Base-by-base conservation (phyloP, 257 asterid species). In the Solanum peruvianum region DNA sequence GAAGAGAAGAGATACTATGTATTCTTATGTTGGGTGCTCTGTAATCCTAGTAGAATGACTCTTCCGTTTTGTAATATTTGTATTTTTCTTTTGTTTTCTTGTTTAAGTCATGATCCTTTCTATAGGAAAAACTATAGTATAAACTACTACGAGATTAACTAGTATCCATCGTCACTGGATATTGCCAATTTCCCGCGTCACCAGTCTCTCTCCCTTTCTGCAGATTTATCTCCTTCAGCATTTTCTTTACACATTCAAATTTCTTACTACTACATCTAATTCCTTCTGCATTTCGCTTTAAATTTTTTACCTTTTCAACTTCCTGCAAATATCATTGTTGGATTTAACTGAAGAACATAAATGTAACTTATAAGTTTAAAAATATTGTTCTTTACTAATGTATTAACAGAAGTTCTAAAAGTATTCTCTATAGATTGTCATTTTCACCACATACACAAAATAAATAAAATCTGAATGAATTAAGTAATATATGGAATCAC, bases 1-100 rank as follows among this genome's bases (percentile, higher is more conserved):
- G 87, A 88, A 42, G 88, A 70, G 88, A 81, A n/a, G 56, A 87
- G 91, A 33, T 87, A 66, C 86, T 44, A 9, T 37, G 56, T 47
- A 89, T 88, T 86, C 81, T 67, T 87, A 87, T 88, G 83, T 29
- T 70, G 86, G 76, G 81, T 86, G 91, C 88, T 91, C 71, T 92
- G 88, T 87, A 86, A 83, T 87, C 85, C 83, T 42, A 12, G 37
- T 76, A 21, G 35, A 7, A 41, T 41, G 35, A 23, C 83, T 42
- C 60, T 42, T 25, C 60, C 14, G 21, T 76, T 76, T 76, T 42
- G 60, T 76, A 76, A 76, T n/a, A 44, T 76, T 7, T 23, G 37
- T 14, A 76, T 27, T 42, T 76, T 76, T 83, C 44, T 88, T 83
- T 56, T 86, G 67, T 82, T 87, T 77, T 20, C 42, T 56, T 89